Evolutionary conservation across 2,329 filamentous ascomycete genomes (phyloP), one percentile per base, ranked within the genome.

Genomic region (Botryotinia convoluta): DNA sequence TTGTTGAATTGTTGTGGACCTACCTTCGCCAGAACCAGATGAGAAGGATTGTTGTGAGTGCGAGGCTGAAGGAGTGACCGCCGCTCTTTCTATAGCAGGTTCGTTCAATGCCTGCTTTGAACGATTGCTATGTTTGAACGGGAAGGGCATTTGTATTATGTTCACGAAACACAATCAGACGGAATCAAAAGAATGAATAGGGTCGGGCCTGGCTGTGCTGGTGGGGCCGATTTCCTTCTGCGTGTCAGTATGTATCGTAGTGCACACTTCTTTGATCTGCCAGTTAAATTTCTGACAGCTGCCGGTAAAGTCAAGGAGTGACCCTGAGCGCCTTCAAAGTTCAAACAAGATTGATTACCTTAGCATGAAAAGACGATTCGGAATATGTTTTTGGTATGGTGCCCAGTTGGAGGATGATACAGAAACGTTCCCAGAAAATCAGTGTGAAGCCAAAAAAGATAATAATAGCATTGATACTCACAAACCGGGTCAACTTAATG

Each of bases 21-120:
- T 75, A 73, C 73, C 65, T 65, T 75, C 75, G 73, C 74, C 73
- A 39, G 69, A 72, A 60, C 48, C 70, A 61, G 71, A 74, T 32
- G 68, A 70, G 44, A 74, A 74, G 71, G 71, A 72, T 69, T 72
- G 63, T 45, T 72, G 35, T 22, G 65, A 57, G 29, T 57, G 71
- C 51, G 71, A 72, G 71, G 71, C 71, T 74, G 74, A 69, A 68
- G 60, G 73, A 73, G 57, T 69, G 51, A 69, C 72, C 64, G 51
- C 71, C 68, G 54, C 72, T 72, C 45, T 72, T 72, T 72, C 71
- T 69, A 72, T 72, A 61, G 71, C 71, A 72, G 63, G 48, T 70
- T 80, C 79, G 75, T 77, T 76, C 78, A 81, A 77, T 74, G 77
- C 77, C 77, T 78, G 79, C 75, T 78, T 80, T 73, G 80, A 81